Base-by-base conservation (phyloP, 371 early-diverging fungal species). In the Apophysomyces trapeziformis region DNA sequence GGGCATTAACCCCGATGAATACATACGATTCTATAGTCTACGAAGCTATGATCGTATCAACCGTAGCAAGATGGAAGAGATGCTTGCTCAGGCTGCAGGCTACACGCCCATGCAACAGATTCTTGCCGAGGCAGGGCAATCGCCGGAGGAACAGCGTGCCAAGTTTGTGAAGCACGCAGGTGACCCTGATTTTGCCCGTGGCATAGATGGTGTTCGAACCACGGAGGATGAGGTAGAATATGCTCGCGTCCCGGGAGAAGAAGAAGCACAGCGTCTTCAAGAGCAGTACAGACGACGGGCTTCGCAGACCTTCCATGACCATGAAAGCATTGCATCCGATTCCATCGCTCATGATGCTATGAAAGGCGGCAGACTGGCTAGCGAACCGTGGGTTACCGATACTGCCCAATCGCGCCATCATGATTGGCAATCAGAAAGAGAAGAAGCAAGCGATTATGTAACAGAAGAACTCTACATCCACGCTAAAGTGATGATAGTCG, bases 401-500 rank as follows among this genome's bases (percentile, higher is more conserved):
- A 63, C 65, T 4, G 26, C 38, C 12, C 35, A n/a, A 11, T 16
- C 58, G 4, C 43, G 14, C 16, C 63, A 58, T 13, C 63, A 67
- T 39, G 61, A 56, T 35, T 57, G 66, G 32, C 64, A 18, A 0
- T 46, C 64, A 18, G 73, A 76, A 45, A 56, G 41, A 16, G 65
- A 75, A 18, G 75, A 82, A 66, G 74, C 74, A 6, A 69, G 74
- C 39, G 77, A 77, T 61, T 86, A 88, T 68, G 90, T 93, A 0
- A 91, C 93, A 1, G 96, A 97, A 75, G 90, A 92, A 67, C 75
- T 95, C 36, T 96, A 97, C 72, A 88, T 96, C 46, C 97, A 97
- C 79, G 90, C 92, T 65, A 97, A 97, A 74, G 74, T 96, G 38
- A 83, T 96, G 84, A 95, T 97, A 71, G 91, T 92, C 7, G 97